Conservation (phyloP, 140 eudicot genomes). For the Oenanthe javanica region DNA sequence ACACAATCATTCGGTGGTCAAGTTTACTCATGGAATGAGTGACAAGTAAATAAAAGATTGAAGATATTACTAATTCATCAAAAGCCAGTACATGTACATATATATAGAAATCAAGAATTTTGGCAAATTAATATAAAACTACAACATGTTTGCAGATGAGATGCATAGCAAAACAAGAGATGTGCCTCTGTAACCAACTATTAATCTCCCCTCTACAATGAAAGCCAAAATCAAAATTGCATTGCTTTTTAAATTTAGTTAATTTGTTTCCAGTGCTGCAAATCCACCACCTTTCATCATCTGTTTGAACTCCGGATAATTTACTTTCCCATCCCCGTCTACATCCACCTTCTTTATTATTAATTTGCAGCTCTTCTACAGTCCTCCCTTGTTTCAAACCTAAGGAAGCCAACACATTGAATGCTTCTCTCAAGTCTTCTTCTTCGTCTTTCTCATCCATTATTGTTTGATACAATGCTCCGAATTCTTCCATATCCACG, state of each 20-base stretch:
- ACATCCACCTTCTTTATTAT: neutral
- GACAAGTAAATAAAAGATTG: neutral
- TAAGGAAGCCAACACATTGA: neutral
- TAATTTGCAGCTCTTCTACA: neutral
- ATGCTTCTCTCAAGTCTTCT: neutral
- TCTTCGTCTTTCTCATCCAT: neutral
- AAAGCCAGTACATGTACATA: neutral
- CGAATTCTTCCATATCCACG: constrained; percentile 1
- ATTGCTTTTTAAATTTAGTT: neutral
- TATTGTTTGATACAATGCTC: neutral
- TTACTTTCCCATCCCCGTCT: neutral
- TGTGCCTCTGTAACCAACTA: neutral
- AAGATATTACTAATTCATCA: neutral
- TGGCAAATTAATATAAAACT: neutral
- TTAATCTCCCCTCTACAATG: neutral
- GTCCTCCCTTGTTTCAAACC: constrained; percentile 6
- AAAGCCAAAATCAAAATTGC: neutral
- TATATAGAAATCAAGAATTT: neutral
- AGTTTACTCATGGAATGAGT: neutral
- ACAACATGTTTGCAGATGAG: neutral
- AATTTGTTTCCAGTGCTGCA: neutral
- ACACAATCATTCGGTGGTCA: neutral
- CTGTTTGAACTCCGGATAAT: neutral
- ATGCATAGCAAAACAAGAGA: neutral
- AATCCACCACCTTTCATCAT: constrained; percentile 8